Base-by-base conservation (phyloP, 1,284 basidiomycete species). In the Cryptococcus sp. region DNA sequence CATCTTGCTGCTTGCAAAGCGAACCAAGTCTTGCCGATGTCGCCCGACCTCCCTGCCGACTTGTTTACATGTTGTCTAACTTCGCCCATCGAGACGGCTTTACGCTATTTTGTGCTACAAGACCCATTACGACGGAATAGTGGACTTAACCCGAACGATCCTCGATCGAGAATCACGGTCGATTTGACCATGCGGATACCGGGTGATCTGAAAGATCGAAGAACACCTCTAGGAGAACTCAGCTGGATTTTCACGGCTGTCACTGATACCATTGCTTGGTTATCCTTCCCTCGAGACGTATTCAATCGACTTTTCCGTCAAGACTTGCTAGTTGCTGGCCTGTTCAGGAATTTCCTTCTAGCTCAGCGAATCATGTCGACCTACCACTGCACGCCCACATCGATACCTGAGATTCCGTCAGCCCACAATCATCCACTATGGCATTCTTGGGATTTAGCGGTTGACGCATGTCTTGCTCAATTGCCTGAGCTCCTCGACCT, bases 161-260 rank as follows among this genome's bases (percentile, higher is more conserved):
- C 78, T 2, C 65, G 78, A 44, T 68, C 73, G 8, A 69, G 73
- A 45, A 85, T 91, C 66, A 89, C 88, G 1, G 83, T 89, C 34
- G 93, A 98, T 70, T 91, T 94, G 87, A 89, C 96, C 40, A 88
- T 93, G 84, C 89, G 94, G 72, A 86, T 99, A 19, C 96, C 95
- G 0, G 95, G 96, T 5, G 93, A 97, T 69, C 84, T 99, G 60
- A 97, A 97, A 77, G 95, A 99, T 72, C 85, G 95, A 37, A 85
- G 93, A 23, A 98, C 96, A 3, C 95, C 95, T 0, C 83, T 99
- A 1, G 95, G 95, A 52, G 95, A 99, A 78, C 85, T 99, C 26
- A 97, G 97, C 77, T 99, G 96, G 95, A 98, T 99, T 67, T 98
- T 99, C 79, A 98, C 93, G 2, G 93, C 95, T 43, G 93, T 99